Base-by-base conservation (phyloP, 306 rosid genomes). In the Rosa rugosa region DNA sequence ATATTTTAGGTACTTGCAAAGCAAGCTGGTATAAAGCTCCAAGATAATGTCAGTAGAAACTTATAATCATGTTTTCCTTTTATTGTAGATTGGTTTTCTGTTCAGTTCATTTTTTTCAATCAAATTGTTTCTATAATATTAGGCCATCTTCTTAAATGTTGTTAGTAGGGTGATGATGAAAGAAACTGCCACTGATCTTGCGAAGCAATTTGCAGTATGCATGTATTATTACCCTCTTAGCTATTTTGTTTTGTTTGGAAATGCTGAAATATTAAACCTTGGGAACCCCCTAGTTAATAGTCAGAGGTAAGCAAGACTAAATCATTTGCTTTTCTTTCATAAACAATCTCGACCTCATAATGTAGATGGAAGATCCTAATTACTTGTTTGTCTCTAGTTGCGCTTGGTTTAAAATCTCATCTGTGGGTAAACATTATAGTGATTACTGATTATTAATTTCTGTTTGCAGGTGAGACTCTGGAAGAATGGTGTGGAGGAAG, bases 161-260 rank as follows among this genome's bases (percentile, higher is more conserved):
- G 92, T 90, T 27, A 85, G 97, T 57, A 97, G 98, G 84, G 69
- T 88, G 80, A 75, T 60, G 5, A 38, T 94, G 81, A 51, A 84
- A 6, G 98, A 94, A 84, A 94, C 98, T 38, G 94, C 98, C 41
- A 97, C 97, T 77, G 98, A 94, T 89, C 97, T 94, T 81, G 97
- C 98, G 17, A 75, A 72, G 98, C 98, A 80, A 92, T 94, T 73
- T 94, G 98, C 87, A 94, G 98, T 97, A 94, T 97, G 98, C 86
- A 80, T 69, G 80, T 53, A 38, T 60, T 45, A 8, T 36, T 63
- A 4, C 46, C 20, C 49, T 64, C n/a, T n/a, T n/a, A n/a, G n/a
- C n/a, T n/a, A n/a, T n/a, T n/a, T n/a, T n/a, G n/a, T n/a, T n/a
- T n/a, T n/a, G n/a, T n/a, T n/a, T n/a, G n/a, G n/a, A n/a, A n/a